Evolutionary conservation across 1,284 basidiomycete genomes (phyloP).

Genomic region (Cryptococcus amylolentus): DNA sequence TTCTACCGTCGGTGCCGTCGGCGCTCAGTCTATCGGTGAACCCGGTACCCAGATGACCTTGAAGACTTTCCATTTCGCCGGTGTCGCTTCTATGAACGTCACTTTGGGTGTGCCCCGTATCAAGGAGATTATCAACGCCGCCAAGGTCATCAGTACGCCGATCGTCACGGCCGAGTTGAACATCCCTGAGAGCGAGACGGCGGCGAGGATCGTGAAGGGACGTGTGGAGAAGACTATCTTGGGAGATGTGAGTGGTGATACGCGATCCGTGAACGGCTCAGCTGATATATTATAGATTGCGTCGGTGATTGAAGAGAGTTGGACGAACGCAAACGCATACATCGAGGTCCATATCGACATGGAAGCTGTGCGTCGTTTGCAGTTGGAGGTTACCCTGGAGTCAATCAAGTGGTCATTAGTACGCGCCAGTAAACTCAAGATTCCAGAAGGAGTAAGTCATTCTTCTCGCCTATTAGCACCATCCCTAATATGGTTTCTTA

Average conservation of each 20-base stretch:
- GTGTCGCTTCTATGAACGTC: slow-evolving; percentile 99
- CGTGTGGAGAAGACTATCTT: slow-evolving; percentile 92
- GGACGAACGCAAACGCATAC: slow-evolving; percentile 88
- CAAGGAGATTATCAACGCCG: slow-evolving; percentile 99
- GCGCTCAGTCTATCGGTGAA: slow-evolving; percentile 98
- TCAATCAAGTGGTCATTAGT: slow-evolving; percentile 92
- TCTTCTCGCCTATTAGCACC: not conserved
- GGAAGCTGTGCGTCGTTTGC: slow-evolving; percentile 83
- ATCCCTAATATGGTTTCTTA: not conserved
- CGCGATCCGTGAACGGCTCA: not conserved
- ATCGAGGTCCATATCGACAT: slow-evolving; percentile 90
- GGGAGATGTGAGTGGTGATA: slow-evolving; percentile 67
- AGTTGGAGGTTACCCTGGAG: slow-evolving; percentile 92
- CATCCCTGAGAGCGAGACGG: slow-evolving; percentile 74
- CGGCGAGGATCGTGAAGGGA: slow-evolving; percentile 96
- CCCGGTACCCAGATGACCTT: slow-evolving; percentile 99
- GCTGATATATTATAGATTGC: slow-evolving; percentile 61
- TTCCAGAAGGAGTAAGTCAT: slow-evolving; percentile 69
- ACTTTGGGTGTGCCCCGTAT: slow-evolving; percentile 99
- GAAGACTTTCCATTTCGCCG: slow-evolving; percentile 99
- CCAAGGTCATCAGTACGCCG: slow-evolving; percentile 93
- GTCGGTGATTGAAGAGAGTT: slow-evolving; percentile 89
- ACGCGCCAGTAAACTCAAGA: slow-evolving; percentile 82
- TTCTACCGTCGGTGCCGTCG: slow-evolving; percentile 96
- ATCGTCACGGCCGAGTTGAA: slow-evolving; percentile 97